phyloP scores from a whole-genome alignment of 306 rosid species.

The Ziziphus jujuba region DNA sequence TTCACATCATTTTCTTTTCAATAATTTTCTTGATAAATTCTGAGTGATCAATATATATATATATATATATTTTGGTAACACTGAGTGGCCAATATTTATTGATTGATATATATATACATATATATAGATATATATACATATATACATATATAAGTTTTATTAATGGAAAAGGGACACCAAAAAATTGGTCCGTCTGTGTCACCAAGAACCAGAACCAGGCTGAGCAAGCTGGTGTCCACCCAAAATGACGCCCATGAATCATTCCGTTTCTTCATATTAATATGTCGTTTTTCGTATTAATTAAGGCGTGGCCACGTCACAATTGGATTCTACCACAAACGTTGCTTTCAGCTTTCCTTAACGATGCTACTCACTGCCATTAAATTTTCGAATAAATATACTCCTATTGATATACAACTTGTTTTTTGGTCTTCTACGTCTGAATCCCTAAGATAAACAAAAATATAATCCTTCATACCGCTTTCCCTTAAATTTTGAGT shows the following conservation, averaged over 20 bases:
- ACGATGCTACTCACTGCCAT: constrained; percentile 1
- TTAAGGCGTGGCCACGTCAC: constrained; percentile 5
- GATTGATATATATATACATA: too few species aligned
- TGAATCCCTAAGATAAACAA: too few species aligned
- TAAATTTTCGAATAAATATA: neutral
- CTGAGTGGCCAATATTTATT: too few species aligned
- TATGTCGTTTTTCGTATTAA: constrained; percentile 6
- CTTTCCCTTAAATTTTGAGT: too few species aligned
- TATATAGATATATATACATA: too few species aligned
- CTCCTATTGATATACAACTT: constrained; percentile 1
- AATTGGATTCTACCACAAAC: constrained; percentile 16
- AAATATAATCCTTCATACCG: too few species aligned
- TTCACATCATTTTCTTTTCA: constrained; percentile 14
- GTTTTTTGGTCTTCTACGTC: neutral
- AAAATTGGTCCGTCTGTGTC: constrained; percentile 4
- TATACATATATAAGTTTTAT: too few species aligned
- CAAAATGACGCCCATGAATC: constrained; percentile 8
- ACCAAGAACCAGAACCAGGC: neutral
- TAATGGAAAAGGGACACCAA: constrained; percentile 1
- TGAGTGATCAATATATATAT: too few species aligned
- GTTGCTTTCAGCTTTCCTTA: constrained; percentile 16
- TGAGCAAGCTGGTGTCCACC: constrained; percentile 9
- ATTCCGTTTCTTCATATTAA: neutral
- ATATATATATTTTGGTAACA: too few species aligned
- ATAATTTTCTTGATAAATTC: neutral